phyloP scores from a whole-genome alignment of 1,284 basidiomycete species.

The Cryptococcus deneoformans region DNA sequence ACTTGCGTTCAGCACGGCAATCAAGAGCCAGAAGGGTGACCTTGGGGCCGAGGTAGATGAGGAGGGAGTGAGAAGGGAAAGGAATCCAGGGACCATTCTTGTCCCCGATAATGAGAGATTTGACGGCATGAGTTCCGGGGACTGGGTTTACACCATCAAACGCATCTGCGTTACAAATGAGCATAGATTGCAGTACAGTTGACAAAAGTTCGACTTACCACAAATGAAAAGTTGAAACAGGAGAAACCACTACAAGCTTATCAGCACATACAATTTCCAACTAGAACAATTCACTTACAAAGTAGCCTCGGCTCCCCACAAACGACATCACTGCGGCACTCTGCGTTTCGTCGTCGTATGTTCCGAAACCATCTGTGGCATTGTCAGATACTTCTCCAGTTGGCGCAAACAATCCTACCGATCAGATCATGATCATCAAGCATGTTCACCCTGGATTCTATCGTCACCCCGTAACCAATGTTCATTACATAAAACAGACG shows the following conservation, averaged over 20 bases:
- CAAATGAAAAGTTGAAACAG: constrained; percentile 90
- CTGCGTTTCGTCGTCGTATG: constrained; percentile 73
- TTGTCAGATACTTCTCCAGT: constrained; percentile 5
- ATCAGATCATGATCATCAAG: constrained; percentile 68
- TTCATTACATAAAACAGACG: constrained; percentile 27
- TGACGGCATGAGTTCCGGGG: constrained; percentile 61
- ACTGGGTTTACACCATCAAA: constrained; percentile 67
- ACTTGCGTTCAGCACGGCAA: constrained; percentile 83
- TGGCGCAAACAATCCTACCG: constrained; percentile 43
- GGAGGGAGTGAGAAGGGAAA: constrained; percentile 73
- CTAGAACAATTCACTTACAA: constrained; percentile 57
- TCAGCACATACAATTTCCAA: neutral
- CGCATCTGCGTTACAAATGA: constrained; percentile 46
- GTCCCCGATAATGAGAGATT: constrained; percentile 70
- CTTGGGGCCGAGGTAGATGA: constrained; percentile 57
- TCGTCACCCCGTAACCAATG: constrained; percentile 55
- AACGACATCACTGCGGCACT: constrained; percentile 67
- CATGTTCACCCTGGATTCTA: constrained; percentile 55
- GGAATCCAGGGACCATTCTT: constrained; percentile 68
- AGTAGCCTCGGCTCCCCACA: constrained; percentile 73
- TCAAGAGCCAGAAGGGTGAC: constrained; percentile 74
- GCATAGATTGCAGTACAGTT: constrained; percentile 8
- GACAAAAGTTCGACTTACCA: constrained; percentile 52
- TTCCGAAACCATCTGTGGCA: constrained; percentile 74
- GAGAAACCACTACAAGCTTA: constrained; percentile 58